Base-by-base conservation (phyloP, 805 yeast genomes). In the Candida awuae region DNA sequence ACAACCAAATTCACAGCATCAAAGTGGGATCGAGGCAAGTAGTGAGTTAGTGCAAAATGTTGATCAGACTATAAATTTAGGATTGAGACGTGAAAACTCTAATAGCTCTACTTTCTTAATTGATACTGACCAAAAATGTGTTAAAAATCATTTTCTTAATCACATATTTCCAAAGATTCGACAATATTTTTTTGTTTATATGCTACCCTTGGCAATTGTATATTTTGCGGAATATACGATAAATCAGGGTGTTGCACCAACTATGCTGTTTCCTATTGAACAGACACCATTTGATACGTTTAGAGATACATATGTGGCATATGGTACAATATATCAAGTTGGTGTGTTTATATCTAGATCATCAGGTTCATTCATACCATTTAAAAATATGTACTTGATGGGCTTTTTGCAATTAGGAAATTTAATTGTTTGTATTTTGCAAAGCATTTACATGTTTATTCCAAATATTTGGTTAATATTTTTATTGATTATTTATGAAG, bases 331-430 rank as follows among this genome's bases (percentile, higher is more conserved):
- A 4, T 90, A 90, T 52, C 97, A 90, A 57, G 55, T 86, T 4
- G 98, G 98, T 8, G 98, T 90, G 0, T 87, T 90, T 52, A 71
- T 90, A 1, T 86, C 97, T 3, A 67, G 97, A 41, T 84, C 97
- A 0, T 84, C 95, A 1, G 79, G 84, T 0, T 66, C 77, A 3
- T 65, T 80, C 41, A 50, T 84, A 19, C 65, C 94, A 34, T 58
- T 88, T 28, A 66, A 59, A 37, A 63, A 67, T 8, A 64, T 90
- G 6, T 78, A 80, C 57, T 29, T 74, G 15, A 73, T 87, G 7
- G 71, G 95, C 0, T 22, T 70, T 0, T 64, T 90, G 29, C 98
- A 90, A 59, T 52, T 67, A 7, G 10, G 75, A 22, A 90, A 88
- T 56, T 65, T 88, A 19, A 35, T 65, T 0, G 30, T 84, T 1